Conservation (phyloP, 495 filamentous ascomycete genomes). For the Aeminium ludgeri region DNA sequence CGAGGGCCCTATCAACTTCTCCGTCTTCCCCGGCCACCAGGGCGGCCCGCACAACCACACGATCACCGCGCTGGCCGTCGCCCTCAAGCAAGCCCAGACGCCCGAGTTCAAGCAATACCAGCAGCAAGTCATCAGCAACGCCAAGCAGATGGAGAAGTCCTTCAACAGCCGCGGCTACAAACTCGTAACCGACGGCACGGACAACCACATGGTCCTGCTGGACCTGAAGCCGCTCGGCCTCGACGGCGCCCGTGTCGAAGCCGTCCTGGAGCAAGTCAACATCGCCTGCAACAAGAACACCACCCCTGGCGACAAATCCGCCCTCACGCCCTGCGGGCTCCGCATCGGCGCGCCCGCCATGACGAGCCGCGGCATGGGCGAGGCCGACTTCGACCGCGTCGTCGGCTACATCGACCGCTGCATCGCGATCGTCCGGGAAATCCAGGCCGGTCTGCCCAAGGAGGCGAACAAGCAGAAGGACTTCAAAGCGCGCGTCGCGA, state of each 20-base stretch:
- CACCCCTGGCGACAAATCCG: conserved; percentile 86
- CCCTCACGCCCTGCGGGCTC: conserved; percentile 78
- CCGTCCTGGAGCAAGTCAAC: conserved; percentile 81
- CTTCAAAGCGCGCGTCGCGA: conserved; percentile 74
- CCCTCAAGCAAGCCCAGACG: conserved; percentile 79
- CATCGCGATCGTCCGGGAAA: conserved; percentile 41
- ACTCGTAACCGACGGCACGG: conserved; percentile 82
- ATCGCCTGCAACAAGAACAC: conserved; percentile 99
- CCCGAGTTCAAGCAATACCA: conserved; percentile 84
- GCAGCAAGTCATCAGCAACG: conserved; percentile 68
- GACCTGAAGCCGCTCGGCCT: conserved; percentile 83
- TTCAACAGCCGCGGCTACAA: conserved; percentile 71
- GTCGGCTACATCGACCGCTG: conserved; percentile 76
- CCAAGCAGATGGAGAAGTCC: conserved; percentile 63
- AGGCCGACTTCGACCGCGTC: conserved; percentile 83
- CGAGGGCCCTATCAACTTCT: conserved; percentile 84
- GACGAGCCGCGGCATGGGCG: conserved; percentile 86
- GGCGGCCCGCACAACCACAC: conserved; percentile 98
- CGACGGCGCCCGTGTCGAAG: conserved; percentile 87
- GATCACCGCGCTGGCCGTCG: conserved; percentile 86
- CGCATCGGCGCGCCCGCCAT: conserved; percentile 91
- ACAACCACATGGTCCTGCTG: conserved; percentile 92
- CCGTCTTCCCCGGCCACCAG: conserved; percentile 98
- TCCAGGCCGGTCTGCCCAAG: conserved; percentile 76
- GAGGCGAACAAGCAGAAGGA: conserved; percentile 98